phyloP scores from a whole-genome alignment of 1,139 yeast genomes.

The Meyerozyma athensensis region DNA sequence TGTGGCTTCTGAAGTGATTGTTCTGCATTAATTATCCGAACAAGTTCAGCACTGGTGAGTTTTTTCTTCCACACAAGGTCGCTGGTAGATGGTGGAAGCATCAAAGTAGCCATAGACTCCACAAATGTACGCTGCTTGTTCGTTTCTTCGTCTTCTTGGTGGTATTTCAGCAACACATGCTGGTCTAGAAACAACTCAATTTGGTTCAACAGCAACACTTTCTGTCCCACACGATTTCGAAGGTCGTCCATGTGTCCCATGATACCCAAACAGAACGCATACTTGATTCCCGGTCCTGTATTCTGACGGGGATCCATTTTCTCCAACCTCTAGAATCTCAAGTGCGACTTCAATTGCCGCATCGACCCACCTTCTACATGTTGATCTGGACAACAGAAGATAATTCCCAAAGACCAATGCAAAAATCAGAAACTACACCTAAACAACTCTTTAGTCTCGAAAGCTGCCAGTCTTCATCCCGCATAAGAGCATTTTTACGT shows the following conservation, averaged over 20 bases:
- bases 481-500: constrained; percentile 36
- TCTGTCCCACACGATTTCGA: too few relatives aligned
- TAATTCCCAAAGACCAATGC: not conserved
- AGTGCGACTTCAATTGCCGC: not conserved
- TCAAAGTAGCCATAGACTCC: not conserved
- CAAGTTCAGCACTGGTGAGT: not conserved
- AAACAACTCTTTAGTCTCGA: constrained; percentile 20
- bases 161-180: not conserved
- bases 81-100: not conserved
- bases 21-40: not conserved
- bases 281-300: constrained; percentile 1
- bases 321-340: not conserved
- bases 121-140: not conserved
- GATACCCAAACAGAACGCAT: not conserved
- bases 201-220: not conserved
- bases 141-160: not conserved
- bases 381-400: not conserved
- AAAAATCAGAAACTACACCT: constrained; percentile 1
- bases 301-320: not conserved
- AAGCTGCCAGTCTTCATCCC: constrained; percentile 29
- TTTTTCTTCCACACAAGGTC: not conserved
- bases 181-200: not conserved
- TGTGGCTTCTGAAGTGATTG: not conserved
- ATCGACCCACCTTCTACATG: not conserved
- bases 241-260: too few relatives aligned